phyloP scores from a whole-genome alignment of 371 early-diverging fungal genomes.

The Mortierella sp. region DNA sequence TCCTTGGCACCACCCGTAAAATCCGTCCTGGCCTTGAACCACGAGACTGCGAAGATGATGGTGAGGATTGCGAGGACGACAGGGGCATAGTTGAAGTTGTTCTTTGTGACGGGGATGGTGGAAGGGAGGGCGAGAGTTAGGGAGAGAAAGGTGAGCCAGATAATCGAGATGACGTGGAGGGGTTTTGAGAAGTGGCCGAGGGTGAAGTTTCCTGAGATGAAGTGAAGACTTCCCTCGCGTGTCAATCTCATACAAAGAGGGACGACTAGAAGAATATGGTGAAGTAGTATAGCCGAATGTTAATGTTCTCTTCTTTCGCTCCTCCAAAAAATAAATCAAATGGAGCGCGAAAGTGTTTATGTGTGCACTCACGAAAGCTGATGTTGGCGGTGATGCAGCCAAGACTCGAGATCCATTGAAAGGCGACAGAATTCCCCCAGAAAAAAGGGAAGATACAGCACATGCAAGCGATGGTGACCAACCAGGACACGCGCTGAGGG shows the following conservation, averaged over 20 bases:
- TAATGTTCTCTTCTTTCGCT: neutral
- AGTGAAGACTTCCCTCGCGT: constrained; percentile 35
- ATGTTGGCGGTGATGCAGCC: constrained; percentile 46
- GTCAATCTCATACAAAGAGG: constrained; percentile 52
- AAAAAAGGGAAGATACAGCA: constrained; percentile 48
- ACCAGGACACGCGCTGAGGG: constrained; percentile 49
- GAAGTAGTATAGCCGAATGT: neutral
- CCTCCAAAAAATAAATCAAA: neutral
- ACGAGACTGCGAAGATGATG: constrained; percentile 26
- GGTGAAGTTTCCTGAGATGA: constrained; percentile 32
- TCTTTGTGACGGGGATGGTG: constrained; percentile 29
- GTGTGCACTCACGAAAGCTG: constrained; percentile 23
- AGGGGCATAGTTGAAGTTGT: constrained; percentile 47
- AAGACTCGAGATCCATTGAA: constrained; percentile 45
- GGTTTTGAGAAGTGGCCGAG: constrained; percentile 36
- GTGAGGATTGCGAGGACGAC: constrained; percentile 18
- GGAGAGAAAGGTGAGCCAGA: constrained; percentile 36
- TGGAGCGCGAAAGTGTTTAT: neutral
- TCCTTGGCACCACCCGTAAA: constrained; percentile 52
- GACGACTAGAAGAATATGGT: constrained; percentile 4
- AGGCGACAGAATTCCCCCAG: constrained; percentile 48
- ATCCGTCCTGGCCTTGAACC: constrained; percentile 48
- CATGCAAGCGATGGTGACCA: constrained; percentile 40
- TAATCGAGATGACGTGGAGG: constrained; percentile 25
- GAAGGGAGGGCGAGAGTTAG: constrained; percentile 35